Conservation (phyloP, 2,329 filamentous ascomycete genomes). For the Spiromastix sp. region DNA sequence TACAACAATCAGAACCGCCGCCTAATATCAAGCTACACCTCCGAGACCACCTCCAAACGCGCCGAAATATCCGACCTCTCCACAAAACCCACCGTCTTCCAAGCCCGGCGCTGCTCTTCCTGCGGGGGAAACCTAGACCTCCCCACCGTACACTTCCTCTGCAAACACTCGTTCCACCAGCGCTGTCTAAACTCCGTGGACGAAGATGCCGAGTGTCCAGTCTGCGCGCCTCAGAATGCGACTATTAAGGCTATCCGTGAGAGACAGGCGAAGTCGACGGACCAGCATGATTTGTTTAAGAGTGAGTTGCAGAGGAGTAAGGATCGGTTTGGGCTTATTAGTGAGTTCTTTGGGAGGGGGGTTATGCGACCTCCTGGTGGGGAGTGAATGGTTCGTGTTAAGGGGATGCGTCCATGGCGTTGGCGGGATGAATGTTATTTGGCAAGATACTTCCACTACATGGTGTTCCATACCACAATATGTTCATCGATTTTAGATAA, state of each 20-base stretch:
- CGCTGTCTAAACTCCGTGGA: slow-evolving; percentile 65
- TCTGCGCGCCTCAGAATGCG: slow-evolving; percentile 73
- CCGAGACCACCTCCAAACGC: slow-evolving; percentile 71
- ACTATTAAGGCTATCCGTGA: slow-evolving; percentile 79
- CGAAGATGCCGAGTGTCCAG: slow-evolving; percentile 66
- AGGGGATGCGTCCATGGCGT: too few relatives aligned
- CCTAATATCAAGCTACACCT: slow-evolving; percentile 71
- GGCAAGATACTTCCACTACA: background rate
- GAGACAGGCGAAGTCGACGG: slow-evolving; percentile 76
- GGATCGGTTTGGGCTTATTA: slow-evolving; percentile 81
- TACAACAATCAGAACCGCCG: slow-evolving; percentile 54
- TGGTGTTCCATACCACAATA: background rate
- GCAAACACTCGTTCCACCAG: slow-evolving; percentile 95
- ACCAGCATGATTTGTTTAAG: slow-evolving; percentile 80
- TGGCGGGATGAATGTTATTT: too few relatives aligned
- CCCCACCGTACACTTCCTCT: slow-evolving; percentile 89
- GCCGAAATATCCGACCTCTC: slow-evolving; percentile 67
- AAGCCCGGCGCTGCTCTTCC: slow-evolving; percentile 75
- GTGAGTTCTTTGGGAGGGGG: slow-evolving; percentile 88
- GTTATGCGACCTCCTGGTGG: slow-evolving; percentile 54
- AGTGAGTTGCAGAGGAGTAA: slow-evolving; percentile 65
- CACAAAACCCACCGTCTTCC: slow-evolving; percentile 77
- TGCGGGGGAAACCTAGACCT: slow-evolving; percentile 72
- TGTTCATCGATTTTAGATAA: background rate
- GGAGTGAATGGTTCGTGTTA: too few relatives aligned